These are phyloP conservation scores for Lentinus tigrinus DNA, from an alignment of 768 basidiomycete species.

Conservation along the genomic window DNA sequence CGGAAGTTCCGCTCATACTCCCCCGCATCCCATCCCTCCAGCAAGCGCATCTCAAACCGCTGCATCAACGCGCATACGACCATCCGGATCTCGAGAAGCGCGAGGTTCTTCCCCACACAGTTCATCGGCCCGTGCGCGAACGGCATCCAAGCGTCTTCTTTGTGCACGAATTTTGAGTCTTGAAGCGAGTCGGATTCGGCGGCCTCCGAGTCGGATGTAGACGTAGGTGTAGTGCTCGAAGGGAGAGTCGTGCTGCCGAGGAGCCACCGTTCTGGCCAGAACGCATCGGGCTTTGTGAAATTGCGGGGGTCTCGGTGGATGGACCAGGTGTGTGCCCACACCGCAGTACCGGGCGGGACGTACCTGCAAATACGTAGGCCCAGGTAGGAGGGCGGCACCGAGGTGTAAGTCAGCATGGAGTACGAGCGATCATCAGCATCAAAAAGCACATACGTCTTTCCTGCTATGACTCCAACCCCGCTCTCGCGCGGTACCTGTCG, in stretches of 20 bases:
- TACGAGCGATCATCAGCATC: constrained; percentile 25
- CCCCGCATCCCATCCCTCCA: constrained; percentile 27
- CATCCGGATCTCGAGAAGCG: neutral
- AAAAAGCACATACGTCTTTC: constrained; percentile 26
- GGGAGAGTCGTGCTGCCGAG: neutral
- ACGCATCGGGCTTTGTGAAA: too few relatives aligned
- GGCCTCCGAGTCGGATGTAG: too few relatives aligned
- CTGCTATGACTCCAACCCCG: constrained; percentile 30
- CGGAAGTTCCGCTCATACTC: constrained; percentile 27
- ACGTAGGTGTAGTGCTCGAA: neutral
- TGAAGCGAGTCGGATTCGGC: too few relatives aligned
- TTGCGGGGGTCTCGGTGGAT: too few relatives aligned
- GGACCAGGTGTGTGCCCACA: neutral
- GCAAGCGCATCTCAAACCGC: constrained; percentile 16
- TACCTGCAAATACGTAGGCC: constrained; percentile 1
- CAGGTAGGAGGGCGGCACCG: neutral
- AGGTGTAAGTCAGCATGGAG: too few relatives aligned
- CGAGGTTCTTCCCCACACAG: too few relatives aligned
- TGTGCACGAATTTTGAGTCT: neutral
- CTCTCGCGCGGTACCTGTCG: constrained; percentile 29
- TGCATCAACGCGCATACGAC: too few relatives aligned
- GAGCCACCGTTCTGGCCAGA: too few relatives aligned
- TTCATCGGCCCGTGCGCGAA: too few relatives aligned
- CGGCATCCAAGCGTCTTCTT: too few relatives aligned
- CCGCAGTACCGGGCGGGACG: constrained; percentile 18